phyloP scores from a whole-genome alignment of 306 rosid genomes.

The Spatholobus suberectus region DNA sequence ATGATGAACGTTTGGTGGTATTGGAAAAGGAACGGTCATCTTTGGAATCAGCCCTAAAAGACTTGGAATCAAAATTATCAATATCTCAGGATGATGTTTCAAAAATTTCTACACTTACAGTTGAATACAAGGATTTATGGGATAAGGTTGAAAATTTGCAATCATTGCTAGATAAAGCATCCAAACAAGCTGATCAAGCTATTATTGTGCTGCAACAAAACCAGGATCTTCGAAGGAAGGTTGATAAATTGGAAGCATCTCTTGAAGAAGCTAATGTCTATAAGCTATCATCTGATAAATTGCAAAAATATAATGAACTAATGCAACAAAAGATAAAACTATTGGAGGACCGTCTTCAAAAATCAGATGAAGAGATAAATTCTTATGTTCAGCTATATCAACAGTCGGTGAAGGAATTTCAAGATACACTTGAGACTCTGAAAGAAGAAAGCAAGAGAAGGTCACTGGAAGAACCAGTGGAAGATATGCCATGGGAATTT shows the following conservation, averaged over 20 bases:
- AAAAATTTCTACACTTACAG: constrained; percentile 61
- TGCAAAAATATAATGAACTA: constrained; percentile 66
- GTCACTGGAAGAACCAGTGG: constrained; percentile 65
- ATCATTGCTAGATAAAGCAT: constrained; percentile 70
- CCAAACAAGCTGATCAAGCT: constrained; percentile 80
- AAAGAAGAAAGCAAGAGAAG: constrained; percentile 84
- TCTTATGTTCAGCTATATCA: constrained; percentile 85
- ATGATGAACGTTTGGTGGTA: constrained; percentile 64
- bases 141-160: constrained; percentile 79
- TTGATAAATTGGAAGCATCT: constrained; percentile 80
- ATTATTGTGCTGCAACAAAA: constrained; percentile 72
- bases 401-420: constrained; percentile 85
- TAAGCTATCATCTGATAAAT: constrained; percentile 77
- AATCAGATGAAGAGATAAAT: constrained; percentile 80
- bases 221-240: constrained; percentile 80
- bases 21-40: constrained; percentile 74
- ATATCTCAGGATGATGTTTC: constrained; percentile 75
- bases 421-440: constrained; percentile 67
- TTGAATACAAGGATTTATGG: constrained; percentile 69
- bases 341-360: constrained; percentile 84
- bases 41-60: constrained; percentile 74
- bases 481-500: constrained; percentile 94
- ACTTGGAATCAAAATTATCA: constrained; percentile 70
- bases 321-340: constrained; percentile 80
- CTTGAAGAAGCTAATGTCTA: constrained; percentile 70